Percentiles rank a stretch among this genome's conserved stretches.
Evolutionary conservation across 108 stramenopile genomes (phyloP).

Genomic region (Schizochytrium sp.): DNA sequence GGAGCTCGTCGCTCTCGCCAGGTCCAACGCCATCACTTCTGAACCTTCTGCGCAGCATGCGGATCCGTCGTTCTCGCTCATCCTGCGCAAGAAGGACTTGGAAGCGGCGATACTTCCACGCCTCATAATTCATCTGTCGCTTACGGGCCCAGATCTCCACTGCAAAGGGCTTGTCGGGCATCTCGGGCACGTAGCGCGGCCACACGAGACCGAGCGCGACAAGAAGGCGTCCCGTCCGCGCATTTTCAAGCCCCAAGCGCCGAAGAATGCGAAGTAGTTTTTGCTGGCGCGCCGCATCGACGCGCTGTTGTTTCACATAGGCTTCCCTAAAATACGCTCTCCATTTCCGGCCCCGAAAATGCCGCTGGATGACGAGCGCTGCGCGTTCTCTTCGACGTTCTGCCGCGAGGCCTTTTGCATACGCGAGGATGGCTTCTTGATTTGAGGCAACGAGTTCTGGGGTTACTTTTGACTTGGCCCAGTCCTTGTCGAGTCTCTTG

Average conservation of each 20-base stretch:
- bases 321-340: background rate
- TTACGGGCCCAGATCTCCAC: background rate
- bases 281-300: background rate
- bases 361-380: background rate
- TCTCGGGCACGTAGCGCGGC: background rate
- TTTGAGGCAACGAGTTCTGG: background rate
- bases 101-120: background rate
- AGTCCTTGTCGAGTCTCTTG: background rate
- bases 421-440: background rate
- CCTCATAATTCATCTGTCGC: background rate
- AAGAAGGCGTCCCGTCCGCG: background rate
- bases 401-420: background rate
- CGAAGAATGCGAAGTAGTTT: background rate
- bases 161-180: slow-evolving; percentile 12
- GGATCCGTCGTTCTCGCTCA: background rate
- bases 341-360: background rate
- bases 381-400: background rate
- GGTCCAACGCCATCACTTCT: background rate
- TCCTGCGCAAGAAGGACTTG: background rate
- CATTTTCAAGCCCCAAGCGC: background rate
- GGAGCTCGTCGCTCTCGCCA: background rate
- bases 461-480: background rate
- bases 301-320: background rate
- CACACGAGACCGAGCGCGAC: background rate
- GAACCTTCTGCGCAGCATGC: background rate